Conservation (phyloP, 2,329 filamentous ascomycete species). For the Microdochium bolleyi region DNA sequence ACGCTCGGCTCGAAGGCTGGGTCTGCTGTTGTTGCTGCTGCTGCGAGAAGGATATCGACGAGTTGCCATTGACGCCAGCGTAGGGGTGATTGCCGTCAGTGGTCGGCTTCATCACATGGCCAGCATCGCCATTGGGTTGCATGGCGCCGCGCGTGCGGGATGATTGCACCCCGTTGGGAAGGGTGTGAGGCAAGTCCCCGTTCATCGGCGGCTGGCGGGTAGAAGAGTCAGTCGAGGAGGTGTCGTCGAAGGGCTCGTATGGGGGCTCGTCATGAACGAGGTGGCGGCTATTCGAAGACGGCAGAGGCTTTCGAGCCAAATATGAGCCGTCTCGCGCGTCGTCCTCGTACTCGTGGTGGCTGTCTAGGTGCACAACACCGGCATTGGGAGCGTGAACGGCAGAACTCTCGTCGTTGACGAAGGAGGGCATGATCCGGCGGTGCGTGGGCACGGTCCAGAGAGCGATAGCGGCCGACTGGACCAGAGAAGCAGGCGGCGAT, state of each 20-base stretch:
- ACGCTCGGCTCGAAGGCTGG: neutral
- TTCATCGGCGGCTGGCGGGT: neutral
- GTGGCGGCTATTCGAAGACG: neutral
- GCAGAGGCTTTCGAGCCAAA: constrained; percentile 1
- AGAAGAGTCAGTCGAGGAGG: constrained; percentile 10
- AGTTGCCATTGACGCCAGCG: neutral
- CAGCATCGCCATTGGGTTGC: neutral
- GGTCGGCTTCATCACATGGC: neutral
- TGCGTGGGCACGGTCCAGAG: neutral
- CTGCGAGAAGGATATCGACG: neutral
- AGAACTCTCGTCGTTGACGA: constrained; percentile 34
- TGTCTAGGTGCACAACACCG: constrained; percentile 19
- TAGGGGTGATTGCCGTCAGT: neutral
- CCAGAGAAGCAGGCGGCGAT: neutral
- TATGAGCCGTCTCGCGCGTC: constrained; percentile 5
- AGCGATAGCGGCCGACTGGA: neutral
- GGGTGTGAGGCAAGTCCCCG: neutral
- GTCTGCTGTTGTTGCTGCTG: neutral
- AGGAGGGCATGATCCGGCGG: constrained; percentile 41
- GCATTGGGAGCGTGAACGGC: constrained; percentile 18
- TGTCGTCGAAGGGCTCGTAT: constrained; percentile 23
- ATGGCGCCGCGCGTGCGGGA: neutral
- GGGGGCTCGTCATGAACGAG: constrained; percentile 18
- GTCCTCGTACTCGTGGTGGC: constrained; percentile 20
- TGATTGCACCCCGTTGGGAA: neutral